Percentiles rank a stretch among this genome's conserved stretches.
Conservation (phyloP, 805 yeast genomes). For the Cyberlindnera saturnus region DNA sequence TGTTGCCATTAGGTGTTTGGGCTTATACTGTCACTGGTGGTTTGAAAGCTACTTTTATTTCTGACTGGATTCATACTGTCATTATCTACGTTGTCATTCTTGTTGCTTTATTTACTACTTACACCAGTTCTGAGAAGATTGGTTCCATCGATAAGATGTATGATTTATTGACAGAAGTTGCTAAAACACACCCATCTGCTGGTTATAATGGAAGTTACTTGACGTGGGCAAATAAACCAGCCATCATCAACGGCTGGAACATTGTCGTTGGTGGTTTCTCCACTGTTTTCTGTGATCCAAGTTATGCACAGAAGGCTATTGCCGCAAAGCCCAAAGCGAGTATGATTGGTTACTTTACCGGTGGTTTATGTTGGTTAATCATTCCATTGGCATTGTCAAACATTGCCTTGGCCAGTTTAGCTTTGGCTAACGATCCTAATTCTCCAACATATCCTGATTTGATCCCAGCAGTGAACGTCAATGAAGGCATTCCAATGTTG, state of each 20-base stretch:
- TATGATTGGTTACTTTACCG: neutral
- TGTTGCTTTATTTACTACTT: too few species aligned
- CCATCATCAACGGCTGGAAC: too few species aligned
- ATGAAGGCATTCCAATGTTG: neutral
- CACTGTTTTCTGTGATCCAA: neutral
- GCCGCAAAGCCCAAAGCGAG: neutral
- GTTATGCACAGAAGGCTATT: neutral
- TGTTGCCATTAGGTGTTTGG: conserved; percentile 26
- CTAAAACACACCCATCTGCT: too few species aligned
- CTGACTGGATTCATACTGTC: too few species aligned
- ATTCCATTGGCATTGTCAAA: neutral
- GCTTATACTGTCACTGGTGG: neutral
- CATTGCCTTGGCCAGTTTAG: neutral
- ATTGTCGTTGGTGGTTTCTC: too few species aligned
- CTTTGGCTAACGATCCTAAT: neutral
- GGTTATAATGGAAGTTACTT: too few species aligned
- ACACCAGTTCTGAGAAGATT: too few species aligned
- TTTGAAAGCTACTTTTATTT: too few species aligned
- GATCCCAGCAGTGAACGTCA: neutral
- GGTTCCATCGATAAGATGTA: too few species aligned
- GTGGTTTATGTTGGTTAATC: neutral
- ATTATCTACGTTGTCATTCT: too few species aligned
- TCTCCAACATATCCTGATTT: neutral
- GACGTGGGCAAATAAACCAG: too few species aligned
- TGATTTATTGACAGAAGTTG: too few species aligned